phyloP scores from a whole-genome alignment of 2,329 filamentous ascomycete genomes.

The Curvularia sp. region DNA sequence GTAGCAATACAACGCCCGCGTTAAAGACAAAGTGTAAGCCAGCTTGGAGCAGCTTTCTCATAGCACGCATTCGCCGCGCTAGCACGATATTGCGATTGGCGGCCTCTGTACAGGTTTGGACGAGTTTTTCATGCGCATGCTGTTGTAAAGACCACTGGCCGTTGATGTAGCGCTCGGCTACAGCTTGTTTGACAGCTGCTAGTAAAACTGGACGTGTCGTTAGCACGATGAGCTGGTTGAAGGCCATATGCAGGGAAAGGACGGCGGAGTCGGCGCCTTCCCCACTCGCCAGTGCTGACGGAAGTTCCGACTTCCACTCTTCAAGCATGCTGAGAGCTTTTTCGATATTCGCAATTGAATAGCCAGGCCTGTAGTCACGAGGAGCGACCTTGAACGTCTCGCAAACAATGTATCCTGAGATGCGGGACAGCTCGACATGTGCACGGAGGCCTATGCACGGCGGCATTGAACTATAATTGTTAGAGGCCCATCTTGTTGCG shows the following conservation, averaged over 20 bases:
- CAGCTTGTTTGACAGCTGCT: conserved; percentile 32
- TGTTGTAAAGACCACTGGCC: conserved; percentile 20
- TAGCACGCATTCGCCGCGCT: conserved; percentile 22
- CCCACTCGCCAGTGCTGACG: conserved; percentile 21
- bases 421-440: conserved; percentile 33
- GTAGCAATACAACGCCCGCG: conserved; percentile 35
- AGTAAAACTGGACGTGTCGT: conserved; percentile 38
- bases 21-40: conserved; percentile 41
- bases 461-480: conserved; percentile 28
- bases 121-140: conserved; percentile 21
- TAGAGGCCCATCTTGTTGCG: conserved; percentile 6
- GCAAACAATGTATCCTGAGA: conserved; percentile 37
- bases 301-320: conserved; percentile 31
- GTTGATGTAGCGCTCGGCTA: conserved; percentile 29
- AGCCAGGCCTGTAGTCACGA: conserved; percentile 15
- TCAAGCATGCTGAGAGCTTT: conserved; percentile 32
- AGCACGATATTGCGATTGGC: conserved; percentile 32
- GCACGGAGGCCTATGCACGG: conserved; percentile 34
- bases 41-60: conserved; percentile 31
- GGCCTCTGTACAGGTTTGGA: conserved; percentile 28
- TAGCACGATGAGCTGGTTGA: conserved; percentile 36
- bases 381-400: conserved; percentile 37
- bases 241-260: conserved; percentile 34
- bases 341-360: conserved; percentile 23
- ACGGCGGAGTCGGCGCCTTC: conserved; percentile 29